Evolutionary conservation across 345 rosid species (phyloP), one percentile per base, ranked within the genome.

Genomic region (Sonneratia alba): DNA sequence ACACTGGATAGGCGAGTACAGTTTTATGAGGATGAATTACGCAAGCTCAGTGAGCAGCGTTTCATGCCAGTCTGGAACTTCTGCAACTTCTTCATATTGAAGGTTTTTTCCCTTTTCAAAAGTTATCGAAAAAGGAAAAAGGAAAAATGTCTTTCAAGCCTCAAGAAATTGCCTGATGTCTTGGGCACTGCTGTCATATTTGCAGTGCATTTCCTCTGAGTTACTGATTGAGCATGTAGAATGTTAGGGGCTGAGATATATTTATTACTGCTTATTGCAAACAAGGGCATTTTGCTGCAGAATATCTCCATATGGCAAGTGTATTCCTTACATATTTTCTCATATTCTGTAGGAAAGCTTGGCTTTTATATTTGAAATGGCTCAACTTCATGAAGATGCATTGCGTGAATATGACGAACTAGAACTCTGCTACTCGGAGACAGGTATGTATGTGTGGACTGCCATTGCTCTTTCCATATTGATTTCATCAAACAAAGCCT

Each of bases 321-420:
- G 27, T 62, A n/a, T n/a, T 27, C 7, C 27, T 62, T 3, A 13
- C 38, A 11, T 3, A 32, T 27, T 34, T 27, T 62, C 37, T 27
- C 19, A 62, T 62, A 13, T 62, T 42, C 73, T 70, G 74, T 89
- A 95, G 99, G 99, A 92, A 86, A 95, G 97, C 85, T 82, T 95
- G 86, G 99, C 99, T 73, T 95, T 95, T 82, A 90, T 92, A 85
- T 90, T 95, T 85, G 99, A 95, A 83, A 90, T 95, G 93, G 91
- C 97, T 76, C 87, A 90, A 77, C 93, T 95, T 80, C 85, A 90
- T 77, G 99, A 95, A 77, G 99, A 95, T 80, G 99, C 97, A 53
- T 74, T 95, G 65, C 90, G 97, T 70, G 97, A 95, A 84, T 95
- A 95, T 76, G 99, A 95, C 68, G 99, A 92, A 79, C 73, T 95